Base-by-base conservation (phyloP, 2,329 filamentous ascomycete species). In the Hymenoscyphus scutula region DNA sequence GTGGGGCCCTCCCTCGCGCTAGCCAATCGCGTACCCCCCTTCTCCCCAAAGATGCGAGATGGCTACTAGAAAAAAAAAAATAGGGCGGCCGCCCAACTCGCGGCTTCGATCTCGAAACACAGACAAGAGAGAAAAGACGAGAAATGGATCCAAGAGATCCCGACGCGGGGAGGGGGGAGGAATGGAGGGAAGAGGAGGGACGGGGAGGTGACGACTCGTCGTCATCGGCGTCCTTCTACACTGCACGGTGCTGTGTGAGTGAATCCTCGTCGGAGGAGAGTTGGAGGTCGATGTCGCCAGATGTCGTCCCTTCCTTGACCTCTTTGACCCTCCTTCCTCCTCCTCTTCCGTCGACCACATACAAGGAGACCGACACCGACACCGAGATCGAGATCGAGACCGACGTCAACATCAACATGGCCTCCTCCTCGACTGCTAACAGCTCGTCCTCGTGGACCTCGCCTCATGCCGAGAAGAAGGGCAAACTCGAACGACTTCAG, bases 401-500 rank as follows among this genome's bases (percentile, higher is more conserved):
- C 19, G 19, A 25, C 10, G 5, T 19, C 19, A 1, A 51, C n/a
- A 11, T 5, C n/a, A 51, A 23, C 19, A 51, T 51, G 45, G 45
- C 45, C 8, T 51, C 41, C 37, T 38, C 37, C 34, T 37, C 34
- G 5, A 37, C 34, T 37, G 13, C 34, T 17, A 48, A 48, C 41
- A 48, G 41, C 6, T 48, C 56, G 34, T 58, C 58, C 25, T 59
- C 56, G 1, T 64, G 62, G 62, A 58, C 56, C 32, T 61, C 58
- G 5, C 45, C 34, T 5, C 34, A 60, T 5, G 51, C 58, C 13
- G 53, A 58, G 17, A 37, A 51, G 25, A 61, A 59, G 38, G 55
- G 34, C 19, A 54, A 53, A 6, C 59, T 61, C 5, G 62, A 61
- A n/a, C 62, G 62, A 27, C 58, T 64, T 13, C 62, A 61, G 29